Percentiles rank a stretch among this genome's conserved stretches.
These are phyloP conservation scores for Phaeolepiota aurea DNA, from an alignment of 768 basidiomycete species.

Conservation along the genomic window DNA sequence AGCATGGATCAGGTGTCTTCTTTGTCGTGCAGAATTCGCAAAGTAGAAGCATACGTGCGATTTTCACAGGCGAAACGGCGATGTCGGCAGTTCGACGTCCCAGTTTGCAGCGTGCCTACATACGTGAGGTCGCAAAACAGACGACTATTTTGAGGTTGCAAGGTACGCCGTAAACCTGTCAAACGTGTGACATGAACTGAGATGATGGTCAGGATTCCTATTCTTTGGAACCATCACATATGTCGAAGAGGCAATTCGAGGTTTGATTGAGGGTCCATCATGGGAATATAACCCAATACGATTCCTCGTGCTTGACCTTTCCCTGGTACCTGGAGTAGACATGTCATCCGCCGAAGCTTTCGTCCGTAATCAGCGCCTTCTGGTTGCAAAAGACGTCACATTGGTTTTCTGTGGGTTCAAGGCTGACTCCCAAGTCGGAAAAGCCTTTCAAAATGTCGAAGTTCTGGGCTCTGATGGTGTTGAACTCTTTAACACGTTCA, in stretches of 20 bases:
- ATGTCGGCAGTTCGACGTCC: constrained; percentile 91
- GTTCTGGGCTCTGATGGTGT: constrained; percentile 73
- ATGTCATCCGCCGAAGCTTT: constrained; percentile 95
- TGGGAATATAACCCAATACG: constrained; percentile 75
- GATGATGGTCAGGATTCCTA: constrained; percentile 53
- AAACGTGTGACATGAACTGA: too few relatives aligned
- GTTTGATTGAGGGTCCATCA: constrained; percentile 57
- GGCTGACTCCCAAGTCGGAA: constrained; percentile 54
- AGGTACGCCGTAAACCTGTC: constrained; percentile 28
- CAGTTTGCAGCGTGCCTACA: constrained; percentile 77
- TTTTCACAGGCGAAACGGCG: constrained; percentile 76
- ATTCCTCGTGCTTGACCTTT: constrained; percentile 84
- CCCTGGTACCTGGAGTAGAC: constrained; percentile 84
- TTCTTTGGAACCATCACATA: constrained; percentile 91
- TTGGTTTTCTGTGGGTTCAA: constrained; percentile 85
- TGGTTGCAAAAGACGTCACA: constrained; percentile 67
- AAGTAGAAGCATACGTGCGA: constrained; percentile 71
- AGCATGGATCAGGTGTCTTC: constrained; percentile 64
- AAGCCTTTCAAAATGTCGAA: constrained; percentile 70
- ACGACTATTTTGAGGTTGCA: constrained; percentile 85
- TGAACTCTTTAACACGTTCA: constrained; percentile 74
- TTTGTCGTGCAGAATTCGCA: constrained; percentile 96
- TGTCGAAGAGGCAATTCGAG: constrained; percentile 82
- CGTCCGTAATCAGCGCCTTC: constrained; percentile 78
- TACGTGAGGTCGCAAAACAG: constrained; percentile 88